Evolutionary conservation across 169 alveolate species (phyloP).

Genomic region (Cryptosporidium sp.): DNA sequence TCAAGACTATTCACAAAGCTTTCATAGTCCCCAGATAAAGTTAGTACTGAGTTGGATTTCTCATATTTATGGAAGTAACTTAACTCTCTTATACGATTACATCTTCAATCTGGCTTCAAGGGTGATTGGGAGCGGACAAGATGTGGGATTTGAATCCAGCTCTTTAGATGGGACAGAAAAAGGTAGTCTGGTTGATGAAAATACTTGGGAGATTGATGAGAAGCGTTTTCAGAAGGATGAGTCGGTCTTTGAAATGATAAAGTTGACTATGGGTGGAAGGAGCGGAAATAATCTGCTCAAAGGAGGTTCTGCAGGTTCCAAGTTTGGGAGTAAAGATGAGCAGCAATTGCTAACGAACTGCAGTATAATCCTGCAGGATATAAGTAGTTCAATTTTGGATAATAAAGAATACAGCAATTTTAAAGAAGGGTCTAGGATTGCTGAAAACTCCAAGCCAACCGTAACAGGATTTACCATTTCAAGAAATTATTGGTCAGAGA

Average conservation of each 20-base stretch:
- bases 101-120: conserved; percentile 48
- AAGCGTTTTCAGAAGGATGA: conserved; percentile 42
- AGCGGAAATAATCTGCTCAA: conserved; percentile 1
- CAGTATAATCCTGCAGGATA: conserved; percentile 51
- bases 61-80: conserved; percentile 49
- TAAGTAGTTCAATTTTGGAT: conserved; percentile 32
- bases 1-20: background rate
- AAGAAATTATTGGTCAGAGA: conserved; percentile 57
- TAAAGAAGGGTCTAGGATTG: background rate
- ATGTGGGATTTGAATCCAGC: background rate
- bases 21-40: conserved; percentile 55
- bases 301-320: background rate
- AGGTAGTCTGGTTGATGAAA: conserved; percentile 17
- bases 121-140: conserved; percentile 50
- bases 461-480: conserved; percentile 60
- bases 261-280: conserved; percentile 27
- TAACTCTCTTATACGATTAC: conserved; percentile 49
- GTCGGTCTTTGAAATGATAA: conserved; percentile 53
- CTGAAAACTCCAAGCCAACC: background rate
- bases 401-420: conserved; percentile 8
- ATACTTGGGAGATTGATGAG: conserved; percentile 50
- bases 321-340: conserved; percentile 21
- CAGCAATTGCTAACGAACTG: conserved; percentile 38
- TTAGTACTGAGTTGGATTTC: conserved; percentile 55
- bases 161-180: background rate